Evolutionary conservation across 129 eudicot genomes (phyloP).

Genomic region (Artemisia argyi): DNA sequence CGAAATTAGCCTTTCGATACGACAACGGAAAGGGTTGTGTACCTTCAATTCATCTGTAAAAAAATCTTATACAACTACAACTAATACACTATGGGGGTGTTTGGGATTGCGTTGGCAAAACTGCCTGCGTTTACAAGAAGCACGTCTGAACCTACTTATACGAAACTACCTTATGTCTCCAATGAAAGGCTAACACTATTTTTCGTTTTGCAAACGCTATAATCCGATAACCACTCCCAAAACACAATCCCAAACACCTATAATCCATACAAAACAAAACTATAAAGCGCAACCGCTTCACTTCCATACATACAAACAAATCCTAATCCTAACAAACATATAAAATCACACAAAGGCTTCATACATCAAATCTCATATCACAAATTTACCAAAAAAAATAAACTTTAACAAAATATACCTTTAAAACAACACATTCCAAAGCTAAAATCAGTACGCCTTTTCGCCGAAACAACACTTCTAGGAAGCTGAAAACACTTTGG

Average conservation of each 20-base stretch:
- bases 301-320: not conserved
- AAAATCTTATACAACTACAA: no score
- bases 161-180: no score
- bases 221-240: not conserved
- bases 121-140: no score
- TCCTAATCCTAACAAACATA: slow-evolving; percentile 20
- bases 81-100: no score
- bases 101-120: no score
- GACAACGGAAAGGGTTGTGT: no score
- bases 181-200: no score
- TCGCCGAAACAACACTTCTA: slow-evolving; percentile 33
- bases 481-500: slow-evolving; percentile 44
- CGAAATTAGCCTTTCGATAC: no score
- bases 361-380: slow-evolving; percentile 22
- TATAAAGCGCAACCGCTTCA: not conserved
- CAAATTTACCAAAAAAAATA: not conserved
- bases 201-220: not conserved
- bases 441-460: slow-evolving; percentile 37
- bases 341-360: slow-evolving; percentile 14
- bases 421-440: slow-evolving; percentile 30
- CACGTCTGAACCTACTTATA: no score
- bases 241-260: not conserved
- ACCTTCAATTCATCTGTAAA: no score
- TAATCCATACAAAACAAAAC: no score
- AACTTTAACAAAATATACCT: slow-evolving; percentile 17